Base-by-base conservation (phyloP, 75 land plant species). In the Selaginella tamariscina region DNA sequence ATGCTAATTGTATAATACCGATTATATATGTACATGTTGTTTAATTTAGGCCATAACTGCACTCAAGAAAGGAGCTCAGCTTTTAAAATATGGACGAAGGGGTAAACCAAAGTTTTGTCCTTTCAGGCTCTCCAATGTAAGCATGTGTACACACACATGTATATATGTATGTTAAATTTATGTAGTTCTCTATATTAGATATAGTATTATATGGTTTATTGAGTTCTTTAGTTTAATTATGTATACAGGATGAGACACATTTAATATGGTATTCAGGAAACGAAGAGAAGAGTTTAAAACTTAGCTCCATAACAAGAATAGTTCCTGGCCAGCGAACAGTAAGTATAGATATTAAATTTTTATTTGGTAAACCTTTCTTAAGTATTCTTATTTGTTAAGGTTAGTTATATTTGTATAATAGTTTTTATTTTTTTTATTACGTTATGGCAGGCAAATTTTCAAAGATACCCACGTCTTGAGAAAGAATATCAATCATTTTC, bases 401-500 rank as follows among this genome's bases (percentile, higher is more conserved):
- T n/a, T n/a, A n/a, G n/a, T n/a, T n/a, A n/a, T n/a, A n/a, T n/a
- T n/a, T n/a, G n/a, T n/a, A n/a, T 29, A 21, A 18, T 18, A n/a
- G 2, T 32, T 67, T 67, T 31, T 67, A 1, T 21, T 67, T 44
- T 73, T 65, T 9, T 23, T 60, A 49, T 49, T 13, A 64, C 21
- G 13, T 44, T 72, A 29, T 55, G 23, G 8, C 83, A 92, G 97
- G 85, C 97, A 63, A 89, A 85, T 54, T 92, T 92, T 74, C 89
- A 86, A 73, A 78, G 97, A 56, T 89, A 92, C 69, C 90, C 97
- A 56, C 83, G 95, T n/a, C 90, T 93, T 54, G 95, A 89, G 72
- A 92, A 92, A 79, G 97, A 92, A 69, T 92, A 86, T 57, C 97
- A 89, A 72, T 92, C 97, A 23, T 92, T 92, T 78, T 92, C 97